Conservation (phyloP, 176 grass and related monocot genomes). For the Avena atlantica region DNA sequence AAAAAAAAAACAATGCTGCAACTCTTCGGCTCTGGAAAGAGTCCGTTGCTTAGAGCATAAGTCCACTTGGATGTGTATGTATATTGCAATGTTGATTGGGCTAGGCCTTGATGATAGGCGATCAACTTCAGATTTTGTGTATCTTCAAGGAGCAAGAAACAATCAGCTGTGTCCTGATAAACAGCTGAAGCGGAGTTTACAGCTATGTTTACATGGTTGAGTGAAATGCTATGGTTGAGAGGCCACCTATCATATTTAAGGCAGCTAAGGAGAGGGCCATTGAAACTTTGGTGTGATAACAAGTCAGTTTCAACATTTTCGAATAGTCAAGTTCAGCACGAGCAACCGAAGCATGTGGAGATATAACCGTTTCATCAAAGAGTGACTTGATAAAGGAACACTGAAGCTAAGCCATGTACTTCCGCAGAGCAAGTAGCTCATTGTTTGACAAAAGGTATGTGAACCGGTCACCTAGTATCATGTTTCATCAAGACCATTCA, state of each 20-base stretch:
- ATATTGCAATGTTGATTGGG: neutral
- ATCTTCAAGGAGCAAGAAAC: neutral
- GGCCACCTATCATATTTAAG: neutral
- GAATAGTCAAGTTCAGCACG: neutral
- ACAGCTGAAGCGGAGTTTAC: neutral
- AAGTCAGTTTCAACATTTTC: neutral
- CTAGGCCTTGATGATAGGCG: neutral
- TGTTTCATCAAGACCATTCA: neutral
- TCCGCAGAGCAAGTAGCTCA: neutral
- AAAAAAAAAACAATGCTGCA: neutral
- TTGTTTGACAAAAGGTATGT: neutral
- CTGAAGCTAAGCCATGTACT: neutral
- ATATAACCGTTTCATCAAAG: neutral
- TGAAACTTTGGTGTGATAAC: neutral
- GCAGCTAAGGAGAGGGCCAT: neutral
- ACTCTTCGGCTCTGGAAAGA: neutral
- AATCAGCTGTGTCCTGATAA: neutral
- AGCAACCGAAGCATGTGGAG: neutral
- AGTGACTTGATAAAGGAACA: neutral
- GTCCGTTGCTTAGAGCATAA: neutral
- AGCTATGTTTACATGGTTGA: neutral
- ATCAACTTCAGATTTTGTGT: neutral
- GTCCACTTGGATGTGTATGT: no score
- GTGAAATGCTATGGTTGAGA: neutral
- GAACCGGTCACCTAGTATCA: neutral